These are phyloP conservation scores for Penicillium frequentans DNA, from an alignment of 2,329 filamentous ascomycete genomes.

Conservation along the genomic window DNA sequence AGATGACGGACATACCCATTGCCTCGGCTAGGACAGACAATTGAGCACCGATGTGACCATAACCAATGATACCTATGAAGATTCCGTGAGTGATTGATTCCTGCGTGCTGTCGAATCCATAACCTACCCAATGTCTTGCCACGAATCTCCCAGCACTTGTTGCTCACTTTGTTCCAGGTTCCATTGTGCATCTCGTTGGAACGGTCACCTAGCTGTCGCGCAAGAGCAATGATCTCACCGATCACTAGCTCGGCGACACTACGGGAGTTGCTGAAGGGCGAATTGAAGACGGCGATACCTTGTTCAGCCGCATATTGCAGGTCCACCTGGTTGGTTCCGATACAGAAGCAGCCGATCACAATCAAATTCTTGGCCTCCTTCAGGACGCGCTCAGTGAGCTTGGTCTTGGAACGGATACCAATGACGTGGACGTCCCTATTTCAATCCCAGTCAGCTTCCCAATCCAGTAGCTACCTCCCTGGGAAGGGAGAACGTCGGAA, in stretches of 20 bases:
- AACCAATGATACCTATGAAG: constrained; percentile 78
- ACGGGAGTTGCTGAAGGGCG: constrained; percentile 95
- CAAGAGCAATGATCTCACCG: constrained; percentile 85
- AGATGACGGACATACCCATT: constrained; percentile 98
- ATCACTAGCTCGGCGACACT: constrained; percentile 97
- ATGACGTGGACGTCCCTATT: constrained; percentile 90
- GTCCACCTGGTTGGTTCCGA: constrained; percentile 71
- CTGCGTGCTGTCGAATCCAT: neutral
- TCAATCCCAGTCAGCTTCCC: constrained; percentile 6
- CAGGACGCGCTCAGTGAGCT: constrained; percentile 81
- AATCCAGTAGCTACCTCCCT: neutral
- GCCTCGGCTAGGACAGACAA: constrained; percentile 92
- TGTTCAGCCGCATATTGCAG: constrained; percentile 47
- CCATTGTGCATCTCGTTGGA: constrained; percentile 92
- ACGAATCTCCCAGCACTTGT: constrained; percentile 95
- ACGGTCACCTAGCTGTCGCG: constrained; percentile 88
- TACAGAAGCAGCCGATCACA: constrained; percentile 97
- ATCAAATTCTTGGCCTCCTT: constrained; percentile 89
- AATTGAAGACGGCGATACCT: constrained; percentile 96
- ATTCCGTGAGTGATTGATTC: constrained; percentile 13
- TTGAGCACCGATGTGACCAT: constrained; percentile 96
- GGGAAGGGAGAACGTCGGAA: neutral
- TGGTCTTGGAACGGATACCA: constrained; percentile 97
- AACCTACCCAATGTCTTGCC: constrained; percentile 85
- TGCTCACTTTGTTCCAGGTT: constrained; percentile 97